Evolutionary conservation across 2,329 filamentous ascomycete species (phyloP), one percentile per base, ranked within the genome.

Genomic region (Alternaria alternata): DNA sequence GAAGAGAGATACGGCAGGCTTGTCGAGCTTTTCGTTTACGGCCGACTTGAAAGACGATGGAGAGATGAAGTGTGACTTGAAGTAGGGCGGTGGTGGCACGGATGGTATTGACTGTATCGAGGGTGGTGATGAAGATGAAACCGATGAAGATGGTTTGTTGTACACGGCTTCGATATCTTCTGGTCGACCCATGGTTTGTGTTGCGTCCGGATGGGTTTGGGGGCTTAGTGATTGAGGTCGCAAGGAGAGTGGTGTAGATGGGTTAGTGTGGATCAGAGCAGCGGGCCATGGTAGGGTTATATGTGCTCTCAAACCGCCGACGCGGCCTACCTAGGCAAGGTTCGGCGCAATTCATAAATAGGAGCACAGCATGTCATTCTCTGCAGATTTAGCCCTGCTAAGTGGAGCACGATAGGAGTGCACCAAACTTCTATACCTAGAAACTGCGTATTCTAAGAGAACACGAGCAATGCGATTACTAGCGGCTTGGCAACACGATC

Each of bases 1-100:
- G 39, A 72, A 73, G 7, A 73, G 62, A 4, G 62, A 66, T 2
- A 64, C 56, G 8, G 64, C 30, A 12, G 69, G 69, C 3, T 67
- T 67, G 49, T 69, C 60, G 34, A 69, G 56, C 44, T 64, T 67
- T 7, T 16, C 22, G 28, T 69, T 59, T 41, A 73, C 53, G n/a
- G 65, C 63, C 12, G 65, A 55, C 14, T 64, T 66, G 61, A 70
- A 72, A 6, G 63, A 65, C 28, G 60, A 67, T 1, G 68, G 64
- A 3, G 62, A 51, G 46, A 65, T 51, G 38, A 67, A 63, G 7
- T 68, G 55, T 16, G 59, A 62, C 30, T 64, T 66, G 55, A 67
- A 66, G 49, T 67, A 69, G 12, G 66, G 66, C 5, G 64, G 66
- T 26, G 64, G 64, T 43, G 66, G 66, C 59, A 65, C 63, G 6